Evolutionary conservation across 2,329 filamentous ascomycete genomes (phyloP), one percentile per base, ranked within the genome.

Genomic region (Aaosphaeria arxii): DNA sequence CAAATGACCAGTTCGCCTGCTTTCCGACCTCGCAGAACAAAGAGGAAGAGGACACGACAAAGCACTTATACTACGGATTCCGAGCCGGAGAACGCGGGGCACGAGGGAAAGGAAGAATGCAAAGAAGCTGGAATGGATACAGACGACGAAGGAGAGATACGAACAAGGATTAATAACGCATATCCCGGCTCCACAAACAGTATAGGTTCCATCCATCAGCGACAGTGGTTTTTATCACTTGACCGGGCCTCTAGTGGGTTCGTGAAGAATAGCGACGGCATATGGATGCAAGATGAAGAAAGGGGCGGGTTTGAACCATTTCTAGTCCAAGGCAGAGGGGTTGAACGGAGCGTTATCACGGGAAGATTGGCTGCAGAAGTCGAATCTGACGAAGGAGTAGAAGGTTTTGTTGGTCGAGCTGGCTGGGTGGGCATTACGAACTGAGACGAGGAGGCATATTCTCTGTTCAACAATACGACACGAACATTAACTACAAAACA

Each of bases 261-360:
- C 47, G 63, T 66, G 11, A 48, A 44, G 28, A 43, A 9, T 3
- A 28, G 24, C 9, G 6, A 6, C 30, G 41, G 41, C 2, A 7
- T 42, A 30, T 29, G 40, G 35, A 6, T n/a, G 42, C 17, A 43
- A 32, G n/a, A 49, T 6, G 29, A 58, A 53, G 57, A 17, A 44
- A 5, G 41, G 44, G 17, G 39, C 30, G 71, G 70, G 0, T 86
- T 81, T 57, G 71, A 77, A 24, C 74, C 82, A 0, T 88, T 89
- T 53, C 76, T 81, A 49, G 82, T 88, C 1, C 70, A 73, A 6
- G 86, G 85, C 0, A 74, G 77, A 5, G 81, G 85, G 1, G 56
- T 73, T 35, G 86, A 89, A 68, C 74, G 77, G n/a, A 89, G 85
- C 59, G 71, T 88, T 2, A 74, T 89, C 3, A 89, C 85, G 2